Evolutionary conservation across 2,329 filamentous ascomycete genomes (phyloP).

Genomic region (Pseudogymnoascus sp.): DNA sequence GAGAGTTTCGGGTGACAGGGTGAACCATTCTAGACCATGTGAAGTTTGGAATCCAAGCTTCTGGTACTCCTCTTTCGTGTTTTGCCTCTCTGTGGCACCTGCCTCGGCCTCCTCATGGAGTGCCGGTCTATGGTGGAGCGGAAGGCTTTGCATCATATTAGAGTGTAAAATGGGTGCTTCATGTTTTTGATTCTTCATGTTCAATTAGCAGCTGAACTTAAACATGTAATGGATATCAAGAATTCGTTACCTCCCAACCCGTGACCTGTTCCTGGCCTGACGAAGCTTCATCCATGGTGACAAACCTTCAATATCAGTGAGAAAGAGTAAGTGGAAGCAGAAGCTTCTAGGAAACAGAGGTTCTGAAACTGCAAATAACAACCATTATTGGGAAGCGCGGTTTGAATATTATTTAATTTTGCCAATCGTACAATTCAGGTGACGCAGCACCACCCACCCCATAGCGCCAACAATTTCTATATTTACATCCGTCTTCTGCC

Average conservation of each 20-base stretch:
- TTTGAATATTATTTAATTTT: constrained; percentile 7
- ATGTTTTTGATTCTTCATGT: not conserved
- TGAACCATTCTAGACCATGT: not conserved
- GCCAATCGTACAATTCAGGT: constrained; percentile 7
- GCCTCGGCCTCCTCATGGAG: not conserved
- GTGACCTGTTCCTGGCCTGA: not conserved
- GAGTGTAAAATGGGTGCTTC: not conserved
- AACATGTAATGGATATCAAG: not conserved
- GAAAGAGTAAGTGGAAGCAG: not conserved
- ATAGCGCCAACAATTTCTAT: constrained; percentile 21
- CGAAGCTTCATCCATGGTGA: not conserved
- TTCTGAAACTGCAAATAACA: not conserved
- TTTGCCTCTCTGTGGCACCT: not conserved
- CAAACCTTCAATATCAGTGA: not conserved
- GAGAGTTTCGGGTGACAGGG: not conserved
- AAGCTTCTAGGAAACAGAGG: not conserved
- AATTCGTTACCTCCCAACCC: not conserved
- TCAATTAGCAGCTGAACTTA: not conserved
- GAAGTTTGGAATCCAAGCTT: not conserved
- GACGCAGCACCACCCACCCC: constrained; percentile 2
- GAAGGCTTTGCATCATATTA: not conserved
- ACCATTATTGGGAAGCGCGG: not conserved
- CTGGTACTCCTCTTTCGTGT: not conserved
- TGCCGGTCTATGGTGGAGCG: not conserved
- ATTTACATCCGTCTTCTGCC: constrained; percentile 25